Conservation (phyloP, 164 flowering plant species). For the Cinnamomum micranthum region DNA sequence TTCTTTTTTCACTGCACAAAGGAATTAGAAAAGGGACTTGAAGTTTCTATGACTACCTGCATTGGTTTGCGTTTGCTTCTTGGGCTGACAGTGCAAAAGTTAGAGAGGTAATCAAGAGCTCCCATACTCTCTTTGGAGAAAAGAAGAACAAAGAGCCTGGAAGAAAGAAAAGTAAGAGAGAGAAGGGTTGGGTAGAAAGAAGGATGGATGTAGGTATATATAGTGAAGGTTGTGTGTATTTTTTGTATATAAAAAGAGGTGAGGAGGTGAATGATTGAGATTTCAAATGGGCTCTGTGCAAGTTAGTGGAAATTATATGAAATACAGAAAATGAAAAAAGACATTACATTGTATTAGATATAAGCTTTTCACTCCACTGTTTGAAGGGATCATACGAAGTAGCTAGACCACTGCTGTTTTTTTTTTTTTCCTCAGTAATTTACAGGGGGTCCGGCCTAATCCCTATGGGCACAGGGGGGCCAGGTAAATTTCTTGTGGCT, state of each 20-base stretch:
- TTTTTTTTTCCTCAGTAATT: too few relatives aligned
- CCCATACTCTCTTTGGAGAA: constrained; percentile 39
- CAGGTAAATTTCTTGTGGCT: too few relatives aligned
- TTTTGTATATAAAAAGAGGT: background rate
- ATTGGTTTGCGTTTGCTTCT: constrained; percentile 49
- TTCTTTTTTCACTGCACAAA: too few relatives aligned
- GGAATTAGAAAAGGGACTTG: too few relatives aligned
- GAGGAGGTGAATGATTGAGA: constrained; percentile 8
- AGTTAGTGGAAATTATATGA: too few relatives aligned
- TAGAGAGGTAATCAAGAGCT: constrained; percentile 58
- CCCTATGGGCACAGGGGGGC: too few relatives aligned
- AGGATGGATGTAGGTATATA: background rate
- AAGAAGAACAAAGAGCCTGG: background rate
- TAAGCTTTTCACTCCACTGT: too few relatives aligned
- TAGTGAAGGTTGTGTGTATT: background rate
- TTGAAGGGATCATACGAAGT: too few relatives aligned
- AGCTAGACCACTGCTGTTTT: too few relatives aligned
- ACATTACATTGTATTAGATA: too few relatives aligned
- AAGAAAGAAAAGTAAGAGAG: constrained; percentile 13
- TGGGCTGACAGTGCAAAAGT: constrained; percentile 54
- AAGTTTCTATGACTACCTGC: constrained; percentile 39
- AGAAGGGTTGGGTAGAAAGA: background rate
- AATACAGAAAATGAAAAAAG: too few relatives aligned
- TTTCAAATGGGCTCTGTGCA: background rate
- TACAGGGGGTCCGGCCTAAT: too few relatives aligned